Base-by-base conservation (phyloP, 176 grass and related monocot species). In the Ensete ventricosum region DNA sequence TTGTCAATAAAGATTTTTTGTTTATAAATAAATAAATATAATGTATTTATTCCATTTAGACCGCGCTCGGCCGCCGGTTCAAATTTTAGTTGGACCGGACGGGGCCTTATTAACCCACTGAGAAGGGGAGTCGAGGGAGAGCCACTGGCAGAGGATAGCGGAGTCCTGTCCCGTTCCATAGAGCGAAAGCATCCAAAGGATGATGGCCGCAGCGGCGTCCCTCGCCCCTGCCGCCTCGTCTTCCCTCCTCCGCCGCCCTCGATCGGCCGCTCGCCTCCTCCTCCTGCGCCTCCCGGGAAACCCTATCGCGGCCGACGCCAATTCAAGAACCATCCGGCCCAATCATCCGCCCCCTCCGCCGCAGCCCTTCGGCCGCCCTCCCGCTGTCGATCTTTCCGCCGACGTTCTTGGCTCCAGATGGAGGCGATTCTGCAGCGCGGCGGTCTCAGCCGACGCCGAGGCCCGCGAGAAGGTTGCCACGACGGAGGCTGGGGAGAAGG, bases 351-450 rank as follows among this genome's bases (percentile, higher is more conserved):
- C 20, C 20, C 10, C n/a, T 64, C 21, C 34, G 43, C 48, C n/a
- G 14, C 68, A 11, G 51, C 14, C 43, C 14, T 71, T 52, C 60
- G 3, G 11, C 12, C 70, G 51, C 43, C 73, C 2, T 57, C 4
- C 14, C 63, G 16, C 21, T 48, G 27, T n/a, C 50, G 20, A 65
- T 68, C 77, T 54, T 71, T 55, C 62, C 58, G 17, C 6, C 11
- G 49, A 65, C 73, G 9, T 73, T 78, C 49, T 77, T 66, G 75
- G 73, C 50, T 9, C 73, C 11, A 72, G 76, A 75, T 84, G 84
- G 72, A 75, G 90, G 34, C 81, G 72, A 57, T 89, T 84, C 55
- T 82, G 83, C 64, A 77, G 79, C 29, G 77, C 87, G 10, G 60
- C 85, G 16, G 68, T 87, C 50, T 79, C 84, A 6, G 63, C 80